Evolutionary conservation across 2,329 filamentous ascomycete species (phyloP), one percentile per base, ranked within the genome.

Genomic region (Acephala macrosclerotiorum): DNA sequence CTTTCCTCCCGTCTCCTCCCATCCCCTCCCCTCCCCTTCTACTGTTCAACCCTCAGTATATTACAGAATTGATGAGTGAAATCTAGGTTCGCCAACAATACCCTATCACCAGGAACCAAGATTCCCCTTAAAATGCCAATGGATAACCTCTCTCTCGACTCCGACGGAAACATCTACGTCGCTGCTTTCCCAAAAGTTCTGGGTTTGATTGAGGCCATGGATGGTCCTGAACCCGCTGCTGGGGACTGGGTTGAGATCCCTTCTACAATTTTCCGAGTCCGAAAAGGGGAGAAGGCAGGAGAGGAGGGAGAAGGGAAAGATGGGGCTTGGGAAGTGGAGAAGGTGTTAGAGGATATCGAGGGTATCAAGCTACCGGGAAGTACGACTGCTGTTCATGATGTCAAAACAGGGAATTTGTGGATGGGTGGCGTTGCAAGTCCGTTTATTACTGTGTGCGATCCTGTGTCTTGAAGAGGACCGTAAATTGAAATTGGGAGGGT

Each of bases 111-210:
- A 12, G 47, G 36, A 11, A 33, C 68, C 25, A 56, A 65, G 16
- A 75, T 78, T 42, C 42, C 70, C 14, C 61, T 76, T n/a, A 68
- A 71, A 14, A 74, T 75, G 61, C 73, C 75, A 0, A 67, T 77
- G 8, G 77, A 79, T 63, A 78, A 78, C 57, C 60, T 78, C 5
- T 74, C 70, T 1, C 61, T 76, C 26, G 77, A 79, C 62, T 58
- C 63, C 1, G 68, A 75, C 12, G 76, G 76, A 2, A 73, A 77
- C 58, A 70, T 79, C 49, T 74, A 72, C 60, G 73, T 67, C 0
- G 74, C 75, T 25, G 73, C 67, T 0, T 70, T 78, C 55, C 76
- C 77, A 0, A 70, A 79, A 55, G 45, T 65, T 2, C 20, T 75
- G 1, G 61, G 66, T 20, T 40, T 75, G 2, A 18, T 76, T 18